Evolutionary conservation across 2,329 filamentous ascomycete genomes (phyloP).

Genomic region (Sporothrix inflata): DNA sequence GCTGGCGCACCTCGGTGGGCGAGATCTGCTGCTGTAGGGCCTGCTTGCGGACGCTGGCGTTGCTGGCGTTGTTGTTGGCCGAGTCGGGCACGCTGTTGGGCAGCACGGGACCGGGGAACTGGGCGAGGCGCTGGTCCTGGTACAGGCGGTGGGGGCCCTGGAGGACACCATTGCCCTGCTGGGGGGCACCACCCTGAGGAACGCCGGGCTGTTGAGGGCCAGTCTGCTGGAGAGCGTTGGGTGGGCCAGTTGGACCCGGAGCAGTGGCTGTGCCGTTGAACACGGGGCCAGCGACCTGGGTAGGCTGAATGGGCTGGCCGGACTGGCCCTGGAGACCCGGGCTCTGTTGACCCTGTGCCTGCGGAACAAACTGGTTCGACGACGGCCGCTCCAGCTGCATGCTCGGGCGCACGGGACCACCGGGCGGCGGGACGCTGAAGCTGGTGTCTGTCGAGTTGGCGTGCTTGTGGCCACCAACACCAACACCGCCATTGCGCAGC

Average conservation of each 20-base stretch:
- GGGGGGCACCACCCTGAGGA: not conserved
- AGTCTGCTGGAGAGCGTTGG: not conserved
- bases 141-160: conserved; percentile 26
- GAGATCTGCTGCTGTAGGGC: conserved; percentile 31
- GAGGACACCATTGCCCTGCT: not conserved
- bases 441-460: not conserved
- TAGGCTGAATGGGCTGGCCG: not conserved
- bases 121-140: conserved; percentile 29
- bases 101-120: conserved; percentile 5
- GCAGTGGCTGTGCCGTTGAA: not conserved
- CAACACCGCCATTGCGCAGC: not conserved
- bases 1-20: conserved; percentile 18
- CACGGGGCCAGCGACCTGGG: not conserved
- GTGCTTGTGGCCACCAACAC: conserved; percentile 14
- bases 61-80: too few relatives aligned
- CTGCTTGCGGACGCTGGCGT: conserved; percentile 25
- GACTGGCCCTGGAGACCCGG: not conserved
- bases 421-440: conserved; percentile 1
- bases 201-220: not conserved
- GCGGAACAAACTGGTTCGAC: not conserved
- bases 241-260: not conserved
- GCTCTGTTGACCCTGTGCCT: not conserved
- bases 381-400: conserved; percentile 28
- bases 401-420: conserved; percentile 27
- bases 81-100: conserved; percentile 9